phyloP scores from a whole-genome alignment of 352 stramenopile species.

The Halophytophthora batemanensis region DNA sequence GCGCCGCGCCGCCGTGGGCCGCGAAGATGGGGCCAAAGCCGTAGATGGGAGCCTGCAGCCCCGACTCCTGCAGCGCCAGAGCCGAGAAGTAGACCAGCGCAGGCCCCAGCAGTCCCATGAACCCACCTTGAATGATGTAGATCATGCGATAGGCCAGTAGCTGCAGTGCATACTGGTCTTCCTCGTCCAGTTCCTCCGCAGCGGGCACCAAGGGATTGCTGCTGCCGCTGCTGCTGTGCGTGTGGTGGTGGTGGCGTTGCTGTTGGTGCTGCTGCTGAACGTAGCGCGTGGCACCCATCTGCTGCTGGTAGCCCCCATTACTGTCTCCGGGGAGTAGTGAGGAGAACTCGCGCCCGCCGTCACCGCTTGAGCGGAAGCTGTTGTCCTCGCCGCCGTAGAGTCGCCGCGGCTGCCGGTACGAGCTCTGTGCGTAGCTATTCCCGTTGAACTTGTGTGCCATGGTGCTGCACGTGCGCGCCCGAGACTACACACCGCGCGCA shows the following conservation, averaged over 20 bases:
- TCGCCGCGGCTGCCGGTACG: conserved; percentile 16
- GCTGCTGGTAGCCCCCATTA: conserved; percentile 17
- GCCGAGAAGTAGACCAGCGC: conserved; percentile 64
- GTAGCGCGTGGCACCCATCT: neutral
- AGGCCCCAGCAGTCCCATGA: conserved; percentile 64
- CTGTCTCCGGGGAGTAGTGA: conserved; percentile 10
- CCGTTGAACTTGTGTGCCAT: conserved; percentile 21
- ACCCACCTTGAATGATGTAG: conserved; percentile 64
- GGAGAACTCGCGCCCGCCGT: neutral
- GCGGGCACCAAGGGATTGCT: conserved; percentile 14
- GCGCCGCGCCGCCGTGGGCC: conserved; percentile 59
- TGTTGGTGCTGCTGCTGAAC: conserved; percentile 18
- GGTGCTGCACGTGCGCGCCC: too few relatives aligned
- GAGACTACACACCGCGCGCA: too few relatives aligned
- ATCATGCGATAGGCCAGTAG: conserved; percentile 62
- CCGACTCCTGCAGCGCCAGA: conserved; percentile 34
- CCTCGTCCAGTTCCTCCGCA: conserved; percentile 29
- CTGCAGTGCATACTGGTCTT: conserved; percentile 54
- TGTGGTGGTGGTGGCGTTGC: conserved; percentile 27
- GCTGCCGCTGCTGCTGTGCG: conserved; percentile 24
- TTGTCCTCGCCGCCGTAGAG: conserved; percentile 20
- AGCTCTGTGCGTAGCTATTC: conserved; percentile 8
- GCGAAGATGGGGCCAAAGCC: conserved; percentile 75
- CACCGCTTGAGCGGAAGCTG: neutral
- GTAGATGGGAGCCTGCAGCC: conserved; percentile 47